Evolutionary conservation across 352 stramenopile genomes (phyloP).

Genomic region (Phytophthora tubulina): DNA sequence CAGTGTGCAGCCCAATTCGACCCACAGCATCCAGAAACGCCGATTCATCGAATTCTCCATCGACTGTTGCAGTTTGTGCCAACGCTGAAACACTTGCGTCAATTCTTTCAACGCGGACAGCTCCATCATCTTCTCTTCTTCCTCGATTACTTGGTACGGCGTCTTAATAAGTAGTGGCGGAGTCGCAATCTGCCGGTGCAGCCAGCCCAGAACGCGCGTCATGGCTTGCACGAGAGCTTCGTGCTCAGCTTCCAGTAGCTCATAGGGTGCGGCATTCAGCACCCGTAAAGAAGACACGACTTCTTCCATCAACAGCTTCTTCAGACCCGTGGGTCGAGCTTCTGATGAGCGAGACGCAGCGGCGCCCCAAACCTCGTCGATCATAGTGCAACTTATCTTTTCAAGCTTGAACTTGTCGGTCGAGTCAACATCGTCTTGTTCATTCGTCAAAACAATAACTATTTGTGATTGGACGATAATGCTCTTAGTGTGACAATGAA

Average conservation of each 20-base stretch:
- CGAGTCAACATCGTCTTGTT: constrained; percentile 11
- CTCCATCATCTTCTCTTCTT: constrained; percentile 4
- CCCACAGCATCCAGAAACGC: constrained; percentile 46
- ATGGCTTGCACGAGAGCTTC: constrained; percentile 25
- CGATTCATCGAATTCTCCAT: constrained; percentile 17
- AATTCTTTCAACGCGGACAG: constrained; percentile 11
- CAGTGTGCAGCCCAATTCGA: constrained; percentile 39
- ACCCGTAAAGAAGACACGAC: constrained; percentile 16
- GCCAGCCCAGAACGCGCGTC: constrained; percentile 21
- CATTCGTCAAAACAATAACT: not conserved
- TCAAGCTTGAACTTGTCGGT: constrained; percentile 28
- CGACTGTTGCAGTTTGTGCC: constrained; percentile 31
- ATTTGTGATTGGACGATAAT: no score
- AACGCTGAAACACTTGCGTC: constrained; percentile 32
- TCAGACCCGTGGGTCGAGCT: not conserved
- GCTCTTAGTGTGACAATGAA: no score
- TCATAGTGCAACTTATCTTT: not conserved
- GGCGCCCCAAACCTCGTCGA: not conserved
- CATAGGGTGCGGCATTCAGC: constrained; percentile 5
- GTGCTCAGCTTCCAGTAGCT: constrained; percentile 14
- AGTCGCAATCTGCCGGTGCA: constrained; percentile 25
- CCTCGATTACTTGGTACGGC: not conserved
- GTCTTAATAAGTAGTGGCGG: not conserved
- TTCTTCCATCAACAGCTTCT: constrained; percentile 25
- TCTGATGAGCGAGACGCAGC: not conserved